phyloP scores from a whole-genome alignment of 495 filamentous ascomycete species.

The Talaromyces thailandensis region DNA sequence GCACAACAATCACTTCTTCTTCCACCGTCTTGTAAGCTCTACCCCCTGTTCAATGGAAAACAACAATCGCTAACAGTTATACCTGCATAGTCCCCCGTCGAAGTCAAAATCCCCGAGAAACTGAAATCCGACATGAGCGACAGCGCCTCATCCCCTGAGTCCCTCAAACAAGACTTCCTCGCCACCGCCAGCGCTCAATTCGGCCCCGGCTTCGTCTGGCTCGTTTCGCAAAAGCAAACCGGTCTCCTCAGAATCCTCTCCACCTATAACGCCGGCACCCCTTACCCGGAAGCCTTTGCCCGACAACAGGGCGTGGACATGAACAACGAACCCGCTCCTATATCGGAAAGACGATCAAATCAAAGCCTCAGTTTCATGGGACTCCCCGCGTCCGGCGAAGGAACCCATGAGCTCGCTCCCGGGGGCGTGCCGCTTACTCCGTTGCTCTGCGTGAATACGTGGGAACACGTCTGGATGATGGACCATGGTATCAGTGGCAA shows the following conservation, averaged over 20 bases:
- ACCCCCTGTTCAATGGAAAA: neutral
- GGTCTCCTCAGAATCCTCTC: slow-evolving; percentile 61
- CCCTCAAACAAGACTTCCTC: slow-evolving; percentile 69
- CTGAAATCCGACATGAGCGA: slow-evolving; percentile 41
- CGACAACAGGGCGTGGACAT: slow-evolving; percentile 72
- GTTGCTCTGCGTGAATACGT: slow-evolving; percentile 85
- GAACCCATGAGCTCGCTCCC: slow-evolving; percentile 39
- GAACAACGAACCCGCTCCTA: slow-evolving; percentile 45
- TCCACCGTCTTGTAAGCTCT: slow-evolving; percentile 50
- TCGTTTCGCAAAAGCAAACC: slow-evolving; percentile 42
- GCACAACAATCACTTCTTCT: slow-evolving; percentile 96
- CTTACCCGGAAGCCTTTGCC: slow-evolving; percentile 76
- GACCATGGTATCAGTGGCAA: slow-evolving; percentile 81
- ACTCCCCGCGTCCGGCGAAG: slow-evolving; percentile 29
- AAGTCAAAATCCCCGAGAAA: slow-evolving; percentile 41
- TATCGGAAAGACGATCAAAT: slow-evolving; percentile 1
- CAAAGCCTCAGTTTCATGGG: slow-evolving; percentile 45
- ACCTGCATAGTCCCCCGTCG: slow-evolving; percentile 30
- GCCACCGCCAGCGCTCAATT: slow-evolving; percentile 86
- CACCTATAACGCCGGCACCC: slow-evolving; percentile 88
- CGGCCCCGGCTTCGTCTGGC: slow-evolving; percentile 95
- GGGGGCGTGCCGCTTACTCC: slow-evolving; percentile 65
- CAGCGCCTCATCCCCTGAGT: slow-evolving; percentile 73
- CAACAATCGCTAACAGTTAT: neutral
- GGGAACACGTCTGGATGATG: slow-evolving; percentile 87